A percentile compares a stretch with the other conserved stretches of the same genome.
phyloP scores from a whole-genome alignment of 2,329 filamentous ascomycete species.

The Colletotrichum aenigma region DNA sequence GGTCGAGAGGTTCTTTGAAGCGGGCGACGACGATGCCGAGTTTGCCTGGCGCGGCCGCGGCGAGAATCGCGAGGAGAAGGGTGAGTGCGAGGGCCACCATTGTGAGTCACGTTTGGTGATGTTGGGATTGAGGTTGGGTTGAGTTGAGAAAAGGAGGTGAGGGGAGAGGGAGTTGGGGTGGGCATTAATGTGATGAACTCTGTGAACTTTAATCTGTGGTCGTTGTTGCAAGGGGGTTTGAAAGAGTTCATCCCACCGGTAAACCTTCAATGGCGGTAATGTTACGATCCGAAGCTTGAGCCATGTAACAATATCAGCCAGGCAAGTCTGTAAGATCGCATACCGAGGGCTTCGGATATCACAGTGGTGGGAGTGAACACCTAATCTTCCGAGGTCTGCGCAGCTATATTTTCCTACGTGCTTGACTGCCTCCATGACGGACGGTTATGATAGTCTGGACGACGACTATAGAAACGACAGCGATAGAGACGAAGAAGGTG shows the following conservation, averaged over 20 bases:
- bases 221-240: not conserved
- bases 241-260: not conserved
- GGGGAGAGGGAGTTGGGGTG: not conserved
- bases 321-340: fast-evolving
- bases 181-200: not conserved
- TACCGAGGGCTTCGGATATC: not conserved
- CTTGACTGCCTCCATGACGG: too few species aligned
- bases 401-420: too few species aligned
- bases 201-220: not conserved
- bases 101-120: not conserved
- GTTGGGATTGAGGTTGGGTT: not conserved
- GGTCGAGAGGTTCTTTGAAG: conserved; percentile 18
- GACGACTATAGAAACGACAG: too few species aligned
- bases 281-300: not conserved
- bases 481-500: too few species aligned
- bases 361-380: too few species aligned
- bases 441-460: too few species aligned
- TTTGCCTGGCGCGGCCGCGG: not conserved
- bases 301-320: not conserved
- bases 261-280: not conserved
- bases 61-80: not conserved
- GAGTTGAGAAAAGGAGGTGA: not conserved
- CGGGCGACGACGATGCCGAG: conserved; percentile 17
- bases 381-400: too few species aligned
- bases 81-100: not conserved